phyloP scores from a whole-genome alignment of 257 asterid species.

The Solanum sitiens region DNA sequence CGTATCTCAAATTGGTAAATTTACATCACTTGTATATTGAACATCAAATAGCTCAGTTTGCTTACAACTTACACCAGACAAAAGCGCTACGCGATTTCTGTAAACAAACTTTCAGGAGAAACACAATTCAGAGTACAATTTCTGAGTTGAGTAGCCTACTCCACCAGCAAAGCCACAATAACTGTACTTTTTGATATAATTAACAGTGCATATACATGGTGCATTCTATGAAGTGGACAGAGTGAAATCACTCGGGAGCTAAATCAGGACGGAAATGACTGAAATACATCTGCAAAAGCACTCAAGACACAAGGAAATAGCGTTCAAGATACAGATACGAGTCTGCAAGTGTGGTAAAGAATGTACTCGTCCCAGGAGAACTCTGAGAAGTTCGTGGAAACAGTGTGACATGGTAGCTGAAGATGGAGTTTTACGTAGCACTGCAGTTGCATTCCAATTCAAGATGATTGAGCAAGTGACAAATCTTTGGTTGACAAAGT shows the following conservation, averaged over 20 bases:
- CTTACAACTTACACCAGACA: neutral
- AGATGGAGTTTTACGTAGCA: neutral
- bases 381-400: neutral
- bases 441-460: neutral
- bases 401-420: neutral
- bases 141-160: neutral
- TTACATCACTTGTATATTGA: neutral
- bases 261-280: neutral
- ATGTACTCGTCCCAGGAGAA: neutral
- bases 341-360: neutral
- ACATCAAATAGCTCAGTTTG: neutral
- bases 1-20: neutral
- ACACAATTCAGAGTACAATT: neutral
- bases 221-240: neutral
- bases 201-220: neutral
- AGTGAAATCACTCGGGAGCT: neutral
- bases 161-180: neutral
- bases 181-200: neutral
- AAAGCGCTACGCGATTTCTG: neutral
- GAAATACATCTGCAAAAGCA: neutral
- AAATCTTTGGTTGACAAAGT: conserved; percentile 58
- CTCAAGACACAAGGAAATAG: neutral
- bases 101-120: neutral
- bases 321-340: neutral
- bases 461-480: conserved; percentile 51